Percentiles rank a stretch among this genome's conserved stretches.
Conservation (phyloP, 192 early-diverging fungal genomes). For the Ambispora gerdemannii region DNA sequence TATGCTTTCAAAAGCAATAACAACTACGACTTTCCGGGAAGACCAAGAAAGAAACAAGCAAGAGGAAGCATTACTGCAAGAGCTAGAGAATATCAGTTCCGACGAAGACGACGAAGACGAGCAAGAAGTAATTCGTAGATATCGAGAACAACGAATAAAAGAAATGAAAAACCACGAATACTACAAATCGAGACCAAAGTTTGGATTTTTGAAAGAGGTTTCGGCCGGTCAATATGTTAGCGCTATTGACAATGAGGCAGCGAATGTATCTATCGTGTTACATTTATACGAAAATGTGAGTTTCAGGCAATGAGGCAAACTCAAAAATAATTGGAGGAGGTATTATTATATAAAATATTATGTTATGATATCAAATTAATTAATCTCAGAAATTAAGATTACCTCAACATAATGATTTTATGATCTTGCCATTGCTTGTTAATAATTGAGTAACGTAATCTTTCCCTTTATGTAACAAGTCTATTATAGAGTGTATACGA, state of each 20-base stretch:
- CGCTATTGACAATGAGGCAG: slow-evolving; percentile 51
- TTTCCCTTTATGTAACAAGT: too few species aligned
- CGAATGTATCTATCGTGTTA: slow-evolving; percentile 46
- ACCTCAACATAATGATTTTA: background rate
- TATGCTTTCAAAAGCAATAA: slow-evolving; percentile 45
- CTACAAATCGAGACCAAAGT: slow-evolving; percentile 22
- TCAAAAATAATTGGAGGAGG: background rate
- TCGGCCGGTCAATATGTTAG: slow-evolving; percentile 46
- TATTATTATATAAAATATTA: background rate
- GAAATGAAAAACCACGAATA: slow-evolving; percentile 35
- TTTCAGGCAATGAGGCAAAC: background rate
- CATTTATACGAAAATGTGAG: slow-evolving; percentile 54
- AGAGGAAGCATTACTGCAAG: slow-evolving; percentile 32
- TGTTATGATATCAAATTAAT: background rate
- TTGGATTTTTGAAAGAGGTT: slow-evolving; percentile 50
- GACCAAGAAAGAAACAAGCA: slow-evolving; percentile 35
- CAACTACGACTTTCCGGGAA: slow-evolving; percentile 47
- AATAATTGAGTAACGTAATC: background rate
- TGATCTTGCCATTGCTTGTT: background rate
- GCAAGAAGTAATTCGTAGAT: slow-evolving; percentile 39
- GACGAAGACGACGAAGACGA: slow-evolving; percentile 39
- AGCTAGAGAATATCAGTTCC: slow-evolving; percentile 35
- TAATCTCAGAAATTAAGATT: background rate
- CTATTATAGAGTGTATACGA: slow-evolving; percentile 35
- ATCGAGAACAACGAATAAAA: slow-evolving; percentile 42